phyloP scores from a whole-genome alignment of 371 early-diverging fungal species.

The Lichtheimia ornata region DNA sequence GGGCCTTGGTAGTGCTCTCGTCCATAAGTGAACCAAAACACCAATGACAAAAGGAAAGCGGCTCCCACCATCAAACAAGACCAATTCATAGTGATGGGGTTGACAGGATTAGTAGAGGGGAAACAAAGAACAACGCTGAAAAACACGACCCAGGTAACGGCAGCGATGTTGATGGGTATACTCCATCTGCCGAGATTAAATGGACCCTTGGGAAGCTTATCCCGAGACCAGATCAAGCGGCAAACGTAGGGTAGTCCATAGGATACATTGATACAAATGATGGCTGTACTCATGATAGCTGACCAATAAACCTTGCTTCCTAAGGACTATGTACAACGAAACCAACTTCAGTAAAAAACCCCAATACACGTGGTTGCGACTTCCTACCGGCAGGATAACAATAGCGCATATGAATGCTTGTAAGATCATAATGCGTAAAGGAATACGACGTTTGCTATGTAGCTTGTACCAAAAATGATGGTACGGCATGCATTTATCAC shows the following conservation, averaged over 20 bases:
- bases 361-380: not conserved
- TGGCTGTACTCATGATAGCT: slow-evolving; percentile 21
- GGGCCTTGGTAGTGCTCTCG: slow-evolving; percentile 24
- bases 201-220: slow-evolving; percentile 14
- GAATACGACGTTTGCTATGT: slow-evolving; percentile 10
- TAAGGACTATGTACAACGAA: slow-evolving; percentile 20
- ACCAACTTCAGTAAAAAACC: no score
- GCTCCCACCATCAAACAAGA: slow-evolving; percentile 23
- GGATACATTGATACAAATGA: slow-evolving; percentile 21
- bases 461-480: slow-evolving; percentile 22
- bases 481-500: slow-evolving; percentile 23
- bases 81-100: slow-evolving; percentile 21
- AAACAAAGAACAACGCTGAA: slow-evolving; percentile 25
- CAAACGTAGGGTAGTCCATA: slow-evolving; percentile 28
- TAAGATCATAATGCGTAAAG: slow-evolving; percentile 17
- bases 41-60: slow-evolving; percentile 14
- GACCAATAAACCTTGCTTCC: slow-evolving; percentile 25
- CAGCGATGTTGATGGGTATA: slow-evolving; percentile 21
- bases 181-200: slow-evolving; percentile 21
- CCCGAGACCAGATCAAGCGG: slow-evolving; percentile 21
- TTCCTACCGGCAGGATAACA: slow-evolving; percentile 25
- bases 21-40: slow-evolving; percentile 21
- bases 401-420: slow-evolving; percentile 17
- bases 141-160: slow-evolving; percentile 27
- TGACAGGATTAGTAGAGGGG: slow-evolving; percentile 16